Percentiles rank a stretch among this genome's conserved stretches.
These are phyloP conservation scores for Myxozyma mucilagina DNA, from an alignment of 805 yeast genomes.

Conservation along the genomic window DNA sequence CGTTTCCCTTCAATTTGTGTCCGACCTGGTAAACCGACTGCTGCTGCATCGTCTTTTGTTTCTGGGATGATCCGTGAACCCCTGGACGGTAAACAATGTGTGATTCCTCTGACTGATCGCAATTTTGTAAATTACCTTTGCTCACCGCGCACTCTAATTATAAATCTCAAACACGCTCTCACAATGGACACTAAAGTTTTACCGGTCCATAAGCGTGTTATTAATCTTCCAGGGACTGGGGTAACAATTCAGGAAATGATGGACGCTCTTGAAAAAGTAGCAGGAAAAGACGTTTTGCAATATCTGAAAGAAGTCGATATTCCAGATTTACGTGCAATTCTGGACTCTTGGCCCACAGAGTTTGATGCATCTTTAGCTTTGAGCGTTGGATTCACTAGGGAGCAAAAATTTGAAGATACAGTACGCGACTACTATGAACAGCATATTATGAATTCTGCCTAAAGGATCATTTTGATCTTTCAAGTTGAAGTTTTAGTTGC, in stretches of 20 bases:
- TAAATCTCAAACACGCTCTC: constrained; percentile 30
- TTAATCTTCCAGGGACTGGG: constrained; percentile 34
- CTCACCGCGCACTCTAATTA: constrained; percentile 28
- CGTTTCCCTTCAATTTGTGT: constrained; percentile 32
- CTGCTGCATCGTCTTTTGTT: constrained; percentile 35
- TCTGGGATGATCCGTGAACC: constrained; percentile 36
- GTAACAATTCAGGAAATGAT: constrained; percentile 35
- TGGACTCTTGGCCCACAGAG: constrained; percentile 32
- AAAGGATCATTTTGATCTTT: background rate
- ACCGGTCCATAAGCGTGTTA: constrained; percentile 21
- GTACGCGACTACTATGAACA: constrained; percentile 15
- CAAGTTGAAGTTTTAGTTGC: no score
- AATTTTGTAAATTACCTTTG: constrained; percentile 31
- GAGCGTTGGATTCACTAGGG: constrained; percentile 15
- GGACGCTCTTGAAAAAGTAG: constrained; percentile 32
- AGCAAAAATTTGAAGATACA: constrained; percentile 16
- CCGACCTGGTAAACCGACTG: constrained; percentile 35
- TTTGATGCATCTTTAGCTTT: constrained; percentile 26
- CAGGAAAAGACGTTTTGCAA: constrained; percentile 25
- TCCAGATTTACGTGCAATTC: constrained; percentile 24
- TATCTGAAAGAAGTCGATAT: constrained; percentile 24
- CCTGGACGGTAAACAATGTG: constrained; percentile 24
- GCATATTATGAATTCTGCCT: background rate
- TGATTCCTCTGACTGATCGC: constrained; percentile 30
- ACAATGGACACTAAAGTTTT: constrained; percentile 12